phyloP scores from a whole-genome alignment of 345 rosid species.

The Acer negundo region DNA sequence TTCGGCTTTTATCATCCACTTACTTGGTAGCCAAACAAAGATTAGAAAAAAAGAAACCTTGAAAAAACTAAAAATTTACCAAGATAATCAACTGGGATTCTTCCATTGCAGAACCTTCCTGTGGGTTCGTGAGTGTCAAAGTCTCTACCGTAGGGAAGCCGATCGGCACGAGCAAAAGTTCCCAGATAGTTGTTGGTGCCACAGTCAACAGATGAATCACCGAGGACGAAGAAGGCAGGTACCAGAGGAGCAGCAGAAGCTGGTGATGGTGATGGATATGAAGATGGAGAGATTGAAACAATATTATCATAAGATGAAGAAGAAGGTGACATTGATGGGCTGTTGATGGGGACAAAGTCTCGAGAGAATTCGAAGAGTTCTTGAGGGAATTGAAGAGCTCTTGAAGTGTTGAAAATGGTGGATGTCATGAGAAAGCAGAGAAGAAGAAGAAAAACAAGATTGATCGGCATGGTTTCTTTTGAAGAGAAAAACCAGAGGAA shows the following conservation, averaged over 20 bases:
- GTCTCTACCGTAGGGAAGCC: constrained; percentile 91
- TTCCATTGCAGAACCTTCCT: constrained; percentile 89
- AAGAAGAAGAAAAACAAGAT: constrained; percentile 27
- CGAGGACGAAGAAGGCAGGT: constrained; percentile 76
- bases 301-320: background rate
- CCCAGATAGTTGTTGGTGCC: constrained; percentile 87
- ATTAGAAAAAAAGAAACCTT: background rate
- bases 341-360: constrained; percentile 17
- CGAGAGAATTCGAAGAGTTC: constrained; percentile 18
- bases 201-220: constrained; percentile 86
- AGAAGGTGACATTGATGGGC: constrained; percentile 1
- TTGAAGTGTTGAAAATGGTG: constrained; percentile 31
- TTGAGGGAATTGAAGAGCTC: constrained; percentile 27
- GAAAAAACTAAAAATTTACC: constrained; percentile 39
- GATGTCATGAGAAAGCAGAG: constrained; percentile 35
- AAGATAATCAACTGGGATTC: constrained; percentile 89
- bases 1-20: background rate
- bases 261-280: constrained; percentile 6
- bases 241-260: constrained; percentile 43
- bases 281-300: background rate
- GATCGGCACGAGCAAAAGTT: constrained; percentile 92
- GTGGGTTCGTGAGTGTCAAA: constrained; percentile 83
- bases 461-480: constrained; percentile 35
- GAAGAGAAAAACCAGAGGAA: constrained; percentile 7
- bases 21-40: background rate